Evolutionary conservation across 139 green algal species (phyloP), one percentile per base, ranked within the genome.

Genomic region (Chlorella sp.): DNA sequence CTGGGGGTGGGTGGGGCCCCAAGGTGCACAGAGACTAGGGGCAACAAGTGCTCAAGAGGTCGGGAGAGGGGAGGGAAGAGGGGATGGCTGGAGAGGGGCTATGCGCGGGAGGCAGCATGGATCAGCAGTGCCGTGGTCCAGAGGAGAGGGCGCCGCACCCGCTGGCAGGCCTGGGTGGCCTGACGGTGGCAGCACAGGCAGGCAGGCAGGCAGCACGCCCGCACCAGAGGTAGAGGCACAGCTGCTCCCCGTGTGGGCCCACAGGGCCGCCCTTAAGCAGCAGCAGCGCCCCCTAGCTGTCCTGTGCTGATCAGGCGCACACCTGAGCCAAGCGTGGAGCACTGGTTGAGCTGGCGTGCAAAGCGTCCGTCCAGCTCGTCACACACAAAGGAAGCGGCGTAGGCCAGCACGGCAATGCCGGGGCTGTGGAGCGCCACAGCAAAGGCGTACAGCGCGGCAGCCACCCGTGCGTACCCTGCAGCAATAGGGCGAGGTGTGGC

Each of bases 291-390:
- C 12, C 36, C 9, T 73, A 26, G 68, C 1, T 16, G 32, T 32
- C 30, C 68, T n/a, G 26, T 1, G 68, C 68, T 76, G 68, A 22
- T 1, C 57, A 15, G 15, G 0, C 15, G 19, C 81, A 76, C 30
- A 79, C 84, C 84, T 0, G 95, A 94, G 0, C 98, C 98, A 16
- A 99, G 91, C 7, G 94, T 98, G 30, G 95, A 98, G 1, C 92
- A 96, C 84, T 99, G 97, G 81, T 96, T 91, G 16, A 98, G 94
- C 86, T 93, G 92, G 48, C 97, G 91, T 0, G 98, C 98, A 85
- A 97, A 97, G 16, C 97, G 92, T 0, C 98, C 98, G 87, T 99
- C 98, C 61, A 99, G 92, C 82, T 99, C 98, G 88, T 99, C 98
- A 60, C 95, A 97, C 16, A 98, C 95, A 88, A 99, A 99, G 85